These are phyloP conservation scores for Amphibolis antarctica DNA, from an alignment of 106 monocot genomes.

Conservation along the genomic window DNA sequence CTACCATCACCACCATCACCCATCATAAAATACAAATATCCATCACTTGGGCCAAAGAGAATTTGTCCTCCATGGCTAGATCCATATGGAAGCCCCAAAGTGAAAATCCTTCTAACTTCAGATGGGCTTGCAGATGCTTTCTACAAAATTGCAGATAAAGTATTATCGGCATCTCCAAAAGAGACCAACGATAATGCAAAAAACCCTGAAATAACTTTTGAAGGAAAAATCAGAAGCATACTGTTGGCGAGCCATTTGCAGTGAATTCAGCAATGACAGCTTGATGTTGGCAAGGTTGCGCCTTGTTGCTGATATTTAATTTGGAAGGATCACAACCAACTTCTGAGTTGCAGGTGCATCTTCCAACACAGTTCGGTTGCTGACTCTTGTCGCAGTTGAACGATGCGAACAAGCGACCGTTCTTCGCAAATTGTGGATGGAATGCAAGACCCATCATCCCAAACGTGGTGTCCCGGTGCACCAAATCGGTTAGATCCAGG, in stretches of 20 bases:
- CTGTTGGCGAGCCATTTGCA: slow-evolving; percentile 45
- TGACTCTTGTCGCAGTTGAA: slow-evolving; percentile 13
- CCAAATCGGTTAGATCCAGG: slow-evolving; percentile 70
- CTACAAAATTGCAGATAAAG: slow-evolving; percentile 19
- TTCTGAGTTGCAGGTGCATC: slow-evolving; percentile 52
- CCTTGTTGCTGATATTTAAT: slow-evolving; percentile 22
- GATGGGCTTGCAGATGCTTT: slow-evolving; percentile 46
- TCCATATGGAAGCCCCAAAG: slow-evolving; percentile 69
- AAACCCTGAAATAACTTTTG: not conserved
- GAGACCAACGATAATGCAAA: not conserved
- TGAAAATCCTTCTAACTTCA: slow-evolving; percentile 81
- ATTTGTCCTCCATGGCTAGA: slow-evolving; percentile 80
- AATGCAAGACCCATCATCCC: slow-evolving; percentile 82
- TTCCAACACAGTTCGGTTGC: slow-evolving; percentile 52
- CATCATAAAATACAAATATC: slow-evolving; percentile 92
- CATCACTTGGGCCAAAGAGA: slow-evolving; percentile 79
- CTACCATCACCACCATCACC: slow-evolving; percentile 65
- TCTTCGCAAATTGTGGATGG: slow-evolving; percentile 66
- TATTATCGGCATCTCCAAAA: not conserved
- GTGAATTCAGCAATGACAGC: slow-evolving; percentile 70
- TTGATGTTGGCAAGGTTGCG: slow-evolving; percentile 71
- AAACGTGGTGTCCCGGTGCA: slow-evolving; percentile 41
- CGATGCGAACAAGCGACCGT: slow-evolving; percentile 45
- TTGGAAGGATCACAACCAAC: slow-evolving; percentile 73
- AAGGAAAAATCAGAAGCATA: slow-evolving; percentile 14